Evolutionary conservation across 345 rosid species (phyloP).

Genomic region (Citrus inodora): DNA sequence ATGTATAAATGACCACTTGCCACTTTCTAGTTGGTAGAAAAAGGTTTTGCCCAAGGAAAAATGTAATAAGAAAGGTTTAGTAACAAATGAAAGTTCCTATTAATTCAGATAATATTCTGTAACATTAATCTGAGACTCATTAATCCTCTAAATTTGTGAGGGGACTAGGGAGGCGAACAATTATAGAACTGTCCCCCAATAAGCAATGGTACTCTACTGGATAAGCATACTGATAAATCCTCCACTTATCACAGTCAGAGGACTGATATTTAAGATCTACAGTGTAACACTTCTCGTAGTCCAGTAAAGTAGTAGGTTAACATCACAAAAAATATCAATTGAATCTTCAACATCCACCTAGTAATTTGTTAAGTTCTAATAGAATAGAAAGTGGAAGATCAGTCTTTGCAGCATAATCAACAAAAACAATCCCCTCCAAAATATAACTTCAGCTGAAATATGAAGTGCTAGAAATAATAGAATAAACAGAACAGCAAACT

Average conservation of each 20-base stretch:
- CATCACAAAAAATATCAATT: background rate
- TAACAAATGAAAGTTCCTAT: background rate
- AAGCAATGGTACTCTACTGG: background rate
- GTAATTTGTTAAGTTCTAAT: background rate
- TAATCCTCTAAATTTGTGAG: background rate
- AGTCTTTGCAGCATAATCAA: background rate
- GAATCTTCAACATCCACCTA: background rate
- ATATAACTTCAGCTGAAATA: background rate
- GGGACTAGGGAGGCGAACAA: background rate
- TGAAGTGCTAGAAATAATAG: background rate
- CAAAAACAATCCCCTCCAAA: background rate
- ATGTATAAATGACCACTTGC: background rate
- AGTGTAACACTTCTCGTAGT: background rate
- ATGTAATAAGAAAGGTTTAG: background rate
- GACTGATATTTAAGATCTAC: background rate
- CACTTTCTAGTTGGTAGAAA: no score
- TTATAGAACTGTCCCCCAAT: background rate
- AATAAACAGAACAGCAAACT: slow-evolving; percentile 1
- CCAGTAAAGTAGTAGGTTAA: background rate
- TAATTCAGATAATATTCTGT: background rate
- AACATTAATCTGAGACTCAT: background rate
- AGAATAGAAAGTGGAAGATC: background rate
- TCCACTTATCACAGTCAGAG: background rate
- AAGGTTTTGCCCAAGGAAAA: background rate
- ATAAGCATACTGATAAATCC: background rate